Percentiles rank a stretch among this genome's conserved stretches.
phyloP scores from a whole-genome alignment of 2,329 filamentous ascomycete species.

The Exophiala mesophila region DNA sequence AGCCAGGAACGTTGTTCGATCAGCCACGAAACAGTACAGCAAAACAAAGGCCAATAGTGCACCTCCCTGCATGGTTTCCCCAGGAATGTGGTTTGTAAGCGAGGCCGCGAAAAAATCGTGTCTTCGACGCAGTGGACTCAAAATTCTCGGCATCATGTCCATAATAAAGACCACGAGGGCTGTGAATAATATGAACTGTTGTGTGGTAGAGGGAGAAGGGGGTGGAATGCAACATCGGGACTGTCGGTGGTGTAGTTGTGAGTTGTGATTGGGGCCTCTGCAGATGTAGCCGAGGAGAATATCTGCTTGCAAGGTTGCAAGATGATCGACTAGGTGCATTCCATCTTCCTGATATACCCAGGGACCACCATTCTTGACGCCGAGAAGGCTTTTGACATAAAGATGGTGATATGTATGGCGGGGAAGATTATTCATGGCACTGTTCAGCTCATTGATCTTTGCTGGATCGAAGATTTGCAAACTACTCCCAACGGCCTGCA shows the following conservation, averaged over 20 bases:
- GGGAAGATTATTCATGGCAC: too few species aligned
- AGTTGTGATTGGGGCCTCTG: constrained; percentile 36
- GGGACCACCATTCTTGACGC: neutral
- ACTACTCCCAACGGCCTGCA: too few species aligned
- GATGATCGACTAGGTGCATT: constrained; percentile 44
- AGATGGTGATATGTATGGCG: too few species aligned
- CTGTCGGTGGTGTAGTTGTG: neutral
- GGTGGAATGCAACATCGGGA: neutral
- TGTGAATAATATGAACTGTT: constrained; percentile 30
- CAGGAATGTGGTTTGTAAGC: neutral
- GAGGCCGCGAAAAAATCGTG: neutral
- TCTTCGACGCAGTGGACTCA: neutral
- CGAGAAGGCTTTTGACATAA: neutral
- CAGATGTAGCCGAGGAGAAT: constrained; percentile 52
- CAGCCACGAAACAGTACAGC: constrained; percentile 49
- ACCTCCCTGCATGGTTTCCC: neutral
- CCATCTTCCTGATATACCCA: constrained; percentile 38
- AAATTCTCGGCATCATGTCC: too few species aligned
- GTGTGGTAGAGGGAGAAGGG: neutral
- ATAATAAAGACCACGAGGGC: constrained; percentile 20
- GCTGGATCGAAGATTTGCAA: too few species aligned
- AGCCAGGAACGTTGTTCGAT: constrained; percentile 51
- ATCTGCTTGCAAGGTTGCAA: constrained; percentile 48
- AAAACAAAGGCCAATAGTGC: constrained; percentile 26
- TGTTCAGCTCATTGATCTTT: too few species aligned